Percentiles rank a stretch among this genome's conserved stretches.
Evolutionary conservation across 1,284 basidiomycete species (phyloP).

Genomic region (Phaffia rhodozyma): DNA sequence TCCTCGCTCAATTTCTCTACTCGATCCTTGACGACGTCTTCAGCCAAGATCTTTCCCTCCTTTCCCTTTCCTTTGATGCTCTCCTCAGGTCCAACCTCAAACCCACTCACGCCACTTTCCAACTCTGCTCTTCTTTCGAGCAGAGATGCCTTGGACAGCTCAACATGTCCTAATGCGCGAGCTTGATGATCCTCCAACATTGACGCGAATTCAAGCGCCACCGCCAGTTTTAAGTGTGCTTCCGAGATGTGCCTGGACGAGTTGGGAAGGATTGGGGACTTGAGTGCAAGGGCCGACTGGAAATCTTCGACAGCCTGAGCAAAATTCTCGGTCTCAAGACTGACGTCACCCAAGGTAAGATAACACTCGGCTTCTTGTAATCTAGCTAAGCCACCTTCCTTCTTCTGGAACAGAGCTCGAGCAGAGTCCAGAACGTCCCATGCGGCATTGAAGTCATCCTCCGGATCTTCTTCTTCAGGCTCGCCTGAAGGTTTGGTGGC

Average conservation of each 20-base stretch:
- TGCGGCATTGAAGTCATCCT: constrained; percentile 87
- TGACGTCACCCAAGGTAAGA: constrained; percentile 72
- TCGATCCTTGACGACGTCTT: constrained; percentile 32
- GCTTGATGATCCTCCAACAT: constrained; percentile 56
- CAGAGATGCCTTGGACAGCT: constrained; percentile 63
- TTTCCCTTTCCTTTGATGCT: constrained; percentile 43
- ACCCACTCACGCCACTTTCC: constrained; percentile 43
- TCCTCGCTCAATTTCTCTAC: constrained; percentile 43
- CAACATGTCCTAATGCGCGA: constrained; percentile 66
- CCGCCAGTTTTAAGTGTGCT: constrained; percentile 78
- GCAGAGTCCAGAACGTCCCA: constrained; percentile 88
- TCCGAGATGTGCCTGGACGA: constrained; percentile 78
- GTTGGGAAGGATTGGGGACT: constrained; percentile 54
- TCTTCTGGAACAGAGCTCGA: constrained; percentile 63
- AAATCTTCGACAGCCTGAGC: constrained; percentile 79
- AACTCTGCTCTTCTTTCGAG: constrained; percentile 55
- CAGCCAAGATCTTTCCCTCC: constrained; percentile 32
- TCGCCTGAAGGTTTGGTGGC: constrained; percentile 3
- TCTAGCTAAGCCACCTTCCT: constrained; percentile 26
- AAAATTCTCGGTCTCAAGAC: constrained; percentile 73
- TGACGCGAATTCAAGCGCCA: constrained; percentile 59
- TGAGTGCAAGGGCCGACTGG: constrained; percentile 55
- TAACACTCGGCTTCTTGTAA: constrained; percentile 57
- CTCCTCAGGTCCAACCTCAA: constrained; percentile 25
- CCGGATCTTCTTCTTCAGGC: constrained; percentile 40